Conservation (phyloP, 495 filamentous ascomycete species). For the Tetracladium setigerum region DNA sequence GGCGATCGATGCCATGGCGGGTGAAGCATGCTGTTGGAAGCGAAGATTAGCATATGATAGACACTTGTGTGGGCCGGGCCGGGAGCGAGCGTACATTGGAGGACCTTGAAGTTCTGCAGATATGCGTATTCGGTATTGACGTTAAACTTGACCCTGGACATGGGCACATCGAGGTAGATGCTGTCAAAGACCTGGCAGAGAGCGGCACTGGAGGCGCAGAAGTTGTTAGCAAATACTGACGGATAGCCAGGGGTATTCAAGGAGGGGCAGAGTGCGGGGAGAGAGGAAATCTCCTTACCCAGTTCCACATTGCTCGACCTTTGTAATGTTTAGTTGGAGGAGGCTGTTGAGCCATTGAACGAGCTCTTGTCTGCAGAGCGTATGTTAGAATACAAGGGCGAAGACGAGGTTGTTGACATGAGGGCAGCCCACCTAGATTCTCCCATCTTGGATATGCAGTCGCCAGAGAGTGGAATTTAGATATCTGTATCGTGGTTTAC, state of each 20-base stretch:
- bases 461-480: too few species aligned
- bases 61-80: not conserved
- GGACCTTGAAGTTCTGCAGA: constrained; percentile 93
- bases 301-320: constrained; percentile 97
- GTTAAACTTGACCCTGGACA: constrained; percentile 96
- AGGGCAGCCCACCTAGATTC: constrained; percentile 21
- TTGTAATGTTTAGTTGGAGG: constrained; percentile 93
- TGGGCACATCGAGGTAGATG: constrained; percentile 93
- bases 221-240: constrained; percentile 1
- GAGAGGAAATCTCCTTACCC: constrained; percentile 56
- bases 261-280: constrained; percentile 14
- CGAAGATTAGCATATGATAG: not conserved
- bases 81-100: constrained; percentile 44
- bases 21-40: constrained; percentile 64
- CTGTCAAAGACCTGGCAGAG: constrained; percentile 96
- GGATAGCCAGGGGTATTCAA: constrained; percentile 3
- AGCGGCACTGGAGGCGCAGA: constrained; percentile 59
- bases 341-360: constrained; percentile 96
- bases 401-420: constrained; percentile 3
- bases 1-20: constrained; percentile 76
- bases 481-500: too few species aligned
- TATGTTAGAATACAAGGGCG: constrained; percentile 8
- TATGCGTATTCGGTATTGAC: constrained; percentile 96
- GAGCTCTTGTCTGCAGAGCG: constrained; percentile 74
- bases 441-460: constrained; percentile 17